Evolutionary conservation across 2,329 filamentous ascomycete genomes (phyloP).

Genomic region (Teratosphaeriaceae sp.): DNA sequence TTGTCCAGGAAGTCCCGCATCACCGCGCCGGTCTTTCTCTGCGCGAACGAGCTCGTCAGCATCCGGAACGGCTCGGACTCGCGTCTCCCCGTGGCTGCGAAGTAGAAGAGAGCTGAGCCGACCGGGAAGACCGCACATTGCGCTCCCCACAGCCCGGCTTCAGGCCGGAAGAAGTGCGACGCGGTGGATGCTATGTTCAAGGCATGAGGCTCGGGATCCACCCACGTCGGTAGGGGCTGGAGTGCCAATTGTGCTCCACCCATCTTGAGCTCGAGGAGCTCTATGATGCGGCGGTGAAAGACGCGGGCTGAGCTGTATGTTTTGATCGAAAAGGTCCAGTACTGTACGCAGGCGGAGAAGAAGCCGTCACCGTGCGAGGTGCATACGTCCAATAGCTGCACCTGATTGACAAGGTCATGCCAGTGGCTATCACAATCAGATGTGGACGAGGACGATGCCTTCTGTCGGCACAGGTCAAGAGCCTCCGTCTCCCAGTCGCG

Average conservation of each 20-base stretch:
- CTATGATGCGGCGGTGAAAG: not conserved
- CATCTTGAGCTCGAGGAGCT: not conserved
- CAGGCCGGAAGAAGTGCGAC: not conserved
- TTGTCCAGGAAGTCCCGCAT: not conserved
- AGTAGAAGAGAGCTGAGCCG: not conserved
- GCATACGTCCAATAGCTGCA: not conserved
- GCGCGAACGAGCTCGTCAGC: not conserved
- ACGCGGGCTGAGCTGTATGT: not conserved
- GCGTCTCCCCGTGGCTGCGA: not conserved
- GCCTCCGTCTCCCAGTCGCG: not conserved
- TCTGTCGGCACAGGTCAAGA: not conserved
- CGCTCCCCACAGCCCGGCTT: not conserved
- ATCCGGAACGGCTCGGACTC: not conserved
- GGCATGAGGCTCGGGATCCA: not conserved
- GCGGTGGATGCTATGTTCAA: not conserved
- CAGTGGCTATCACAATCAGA: not conserved
- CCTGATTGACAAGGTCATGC: not conserved
- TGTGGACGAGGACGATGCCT: not conserved
- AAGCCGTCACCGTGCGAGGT: not conserved
- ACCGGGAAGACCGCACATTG: not conserved
- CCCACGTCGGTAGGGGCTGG: not conserved
- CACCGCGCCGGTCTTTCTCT: not conserved
- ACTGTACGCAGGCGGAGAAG: not conserved
- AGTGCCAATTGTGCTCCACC: not conserved
- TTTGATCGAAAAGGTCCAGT: not conserved